A percentile compares a stretch with the other conserved stretches of the same genome.
Conservation (phyloP, 1,139 yeast species). For the Pichia sp. region DNA sequence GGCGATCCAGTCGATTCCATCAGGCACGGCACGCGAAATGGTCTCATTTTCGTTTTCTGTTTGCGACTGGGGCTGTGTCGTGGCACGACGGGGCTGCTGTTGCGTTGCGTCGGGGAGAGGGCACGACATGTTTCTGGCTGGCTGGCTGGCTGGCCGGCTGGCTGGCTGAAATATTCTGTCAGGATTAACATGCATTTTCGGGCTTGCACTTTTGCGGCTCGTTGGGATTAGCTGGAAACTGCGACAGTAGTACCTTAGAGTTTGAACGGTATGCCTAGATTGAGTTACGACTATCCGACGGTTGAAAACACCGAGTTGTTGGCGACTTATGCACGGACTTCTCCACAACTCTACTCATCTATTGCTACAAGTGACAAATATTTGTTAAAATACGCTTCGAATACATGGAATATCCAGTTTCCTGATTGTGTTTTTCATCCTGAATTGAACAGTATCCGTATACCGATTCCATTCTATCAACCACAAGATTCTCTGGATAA, state of each 20-base stretch:
- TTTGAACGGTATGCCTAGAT: slow-evolving; percentile 1
- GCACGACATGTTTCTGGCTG: too few species aligned
- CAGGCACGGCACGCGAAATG: too few species aligned
- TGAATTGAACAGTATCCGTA: slow-evolving; percentile 4
- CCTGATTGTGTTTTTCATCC: slow-evolving; percentile 13
- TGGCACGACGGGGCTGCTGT: too few species aligned
- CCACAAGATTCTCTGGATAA: not conserved
- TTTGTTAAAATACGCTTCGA: slow-evolving; percentile 20
- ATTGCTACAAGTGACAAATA: slow-evolving; percentile 15
- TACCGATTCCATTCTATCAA: slow-evolving; percentile 9
- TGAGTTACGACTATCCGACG: slow-evolving; percentile 15
- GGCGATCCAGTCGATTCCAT: too few species aligned
- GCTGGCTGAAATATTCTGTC: too few species aligned
- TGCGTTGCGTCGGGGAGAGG: too few species aligned
- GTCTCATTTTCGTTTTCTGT: too few species aligned
- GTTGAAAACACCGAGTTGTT: slow-evolving; percentile 20
- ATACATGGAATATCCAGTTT: slow-evolving; percentile 18
- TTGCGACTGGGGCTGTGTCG: too few species aligned
- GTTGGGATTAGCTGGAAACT: too few species aligned
- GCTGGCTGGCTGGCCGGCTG: too few species aligned
- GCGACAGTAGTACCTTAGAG: not conserved
- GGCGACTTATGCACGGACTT: slow-evolving; percentile 12
- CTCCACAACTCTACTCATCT: slow-evolving; percentile 14
- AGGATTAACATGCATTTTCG: too few species aligned
- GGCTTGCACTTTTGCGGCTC: too few species aligned